A percentile compares a stretch with the other conserved stretches of the same genome.
These are phyloP conservation scores for Xylaria palmicola DNA, from an alignment of 495 filamentous ascomycete genomes.

Conservation along the genomic window DNA sequence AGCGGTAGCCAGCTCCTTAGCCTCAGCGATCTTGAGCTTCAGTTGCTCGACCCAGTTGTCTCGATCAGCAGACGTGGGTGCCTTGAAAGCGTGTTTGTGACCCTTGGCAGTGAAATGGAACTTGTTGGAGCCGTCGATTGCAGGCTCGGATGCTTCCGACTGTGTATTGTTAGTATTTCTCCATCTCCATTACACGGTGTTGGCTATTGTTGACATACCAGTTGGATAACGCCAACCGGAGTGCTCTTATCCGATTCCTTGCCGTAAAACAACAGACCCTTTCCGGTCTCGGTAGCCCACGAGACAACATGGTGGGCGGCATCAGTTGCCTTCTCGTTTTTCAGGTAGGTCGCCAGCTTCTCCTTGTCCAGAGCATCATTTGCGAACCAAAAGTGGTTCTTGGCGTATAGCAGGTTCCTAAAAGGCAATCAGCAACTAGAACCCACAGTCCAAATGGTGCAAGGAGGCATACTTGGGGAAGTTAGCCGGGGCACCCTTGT, in stretches of 20 bases:
- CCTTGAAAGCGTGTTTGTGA: slow-evolving; percentile 90
- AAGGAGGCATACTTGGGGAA: slow-evolving; percentile 77
- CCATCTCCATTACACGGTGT: background rate
- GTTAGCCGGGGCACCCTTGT: slow-evolving; percentile 77
- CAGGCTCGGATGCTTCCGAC: slow-evolving; percentile 81
- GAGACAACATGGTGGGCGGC: slow-evolving; percentile 76
- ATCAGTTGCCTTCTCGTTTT: slow-evolving; percentile 78
- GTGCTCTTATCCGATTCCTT: slow-evolving; percentile 82
- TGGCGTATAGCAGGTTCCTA: slow-evolving; percentile 50
- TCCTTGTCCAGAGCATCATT: slow-evolving; percentile 75
- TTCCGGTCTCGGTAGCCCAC: slow-evolving; percentile 90
- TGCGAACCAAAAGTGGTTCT: slow-evolving; percentile 85
- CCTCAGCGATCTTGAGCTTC: slow-evolving; percentile 73
- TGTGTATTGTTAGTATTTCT: slow-evolving; percentile 35
- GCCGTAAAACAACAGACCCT: slow-evolving; percentile 89
- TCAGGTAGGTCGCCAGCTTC: slow-evolving; percentile 70
- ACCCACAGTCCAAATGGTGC: background rate
- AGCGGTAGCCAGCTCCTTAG: slow-evolving; percentile 68
- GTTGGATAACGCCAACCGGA: slow-evolving; percentile 78
- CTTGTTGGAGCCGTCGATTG: slow-evolving; percentile 69
- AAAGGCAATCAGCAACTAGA: slow-evolving; percentile 14
- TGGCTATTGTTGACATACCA: slow-evolving; percentile 61
- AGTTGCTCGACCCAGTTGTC: slow-evolving; percentile 84
- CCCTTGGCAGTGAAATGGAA: slow-evolving; percentile 81
- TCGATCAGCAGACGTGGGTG: slow-evolving; percentile 68